Evolutionary conservation across 345 rosid species (phyloP).

Genomic region (Eucalyptus albens): DNA sequence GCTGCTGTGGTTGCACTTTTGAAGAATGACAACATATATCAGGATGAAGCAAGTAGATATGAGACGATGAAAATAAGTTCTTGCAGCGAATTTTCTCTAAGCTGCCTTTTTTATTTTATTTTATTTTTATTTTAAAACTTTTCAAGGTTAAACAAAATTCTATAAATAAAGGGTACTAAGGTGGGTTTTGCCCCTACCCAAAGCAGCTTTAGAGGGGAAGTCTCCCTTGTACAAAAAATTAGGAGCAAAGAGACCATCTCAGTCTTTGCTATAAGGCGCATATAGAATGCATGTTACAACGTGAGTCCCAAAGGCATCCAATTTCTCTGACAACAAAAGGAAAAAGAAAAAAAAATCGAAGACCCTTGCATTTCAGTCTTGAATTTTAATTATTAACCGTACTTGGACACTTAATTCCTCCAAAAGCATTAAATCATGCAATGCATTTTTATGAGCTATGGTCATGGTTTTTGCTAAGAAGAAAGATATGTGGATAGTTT

Average conservation of each 20-base stretch:
- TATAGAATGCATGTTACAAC: neutral
- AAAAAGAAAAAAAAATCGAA: neutral
- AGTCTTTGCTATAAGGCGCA: neutral
- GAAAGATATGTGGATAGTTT: neutral
- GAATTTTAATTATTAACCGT: neutral
- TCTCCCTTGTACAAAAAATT: neutral
- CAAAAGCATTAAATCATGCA: neutral
- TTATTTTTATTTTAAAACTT: neutral
- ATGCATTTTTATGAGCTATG: neutral
- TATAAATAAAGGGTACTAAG: neutral
- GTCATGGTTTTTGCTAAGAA: neutral
- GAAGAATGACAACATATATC: neutral
- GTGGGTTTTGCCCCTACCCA: neutral
- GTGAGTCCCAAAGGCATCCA: neutral
- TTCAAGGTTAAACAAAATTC: neutral
- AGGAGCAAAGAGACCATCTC: neutral
- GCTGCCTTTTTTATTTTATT: neutral
- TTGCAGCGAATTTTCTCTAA: neutral
- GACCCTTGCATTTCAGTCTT: neutral
- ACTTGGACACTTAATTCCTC: neutral
- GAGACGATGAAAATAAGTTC: neutral
- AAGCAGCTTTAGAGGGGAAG: neutral
- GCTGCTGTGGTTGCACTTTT: neutral
- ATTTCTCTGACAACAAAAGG: neutral
- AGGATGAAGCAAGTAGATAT: neutral